Conservation (phyloP, 164 flowering plant genomes). For the Dillenia suffruticosa region DNA sequence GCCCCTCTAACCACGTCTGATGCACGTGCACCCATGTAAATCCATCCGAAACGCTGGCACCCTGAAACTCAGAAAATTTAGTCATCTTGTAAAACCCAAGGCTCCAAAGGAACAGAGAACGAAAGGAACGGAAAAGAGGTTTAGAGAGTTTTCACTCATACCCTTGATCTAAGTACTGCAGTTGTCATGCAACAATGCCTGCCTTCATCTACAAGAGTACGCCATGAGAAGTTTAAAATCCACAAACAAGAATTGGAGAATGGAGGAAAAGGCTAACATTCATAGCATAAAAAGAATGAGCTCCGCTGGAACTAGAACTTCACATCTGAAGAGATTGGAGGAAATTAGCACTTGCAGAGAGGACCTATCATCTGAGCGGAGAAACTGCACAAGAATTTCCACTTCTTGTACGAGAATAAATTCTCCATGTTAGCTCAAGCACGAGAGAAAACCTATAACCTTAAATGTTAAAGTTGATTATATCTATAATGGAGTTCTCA, state of each 20-base stretch:
- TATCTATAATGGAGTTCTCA: no score
- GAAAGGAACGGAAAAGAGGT: background rate
- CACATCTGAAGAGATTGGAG: background rate
- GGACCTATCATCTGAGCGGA: no score
- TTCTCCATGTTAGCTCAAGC: no score
- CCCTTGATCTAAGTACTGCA: slow-evolving; percentile 36
- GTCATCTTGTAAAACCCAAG: background rate
- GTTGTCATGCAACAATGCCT: slow-evolving; percentile 36
- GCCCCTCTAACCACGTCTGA: slow-evolving; percentile 51
- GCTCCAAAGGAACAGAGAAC: background rate
- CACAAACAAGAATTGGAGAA: background rate
- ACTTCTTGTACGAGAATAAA: no score
- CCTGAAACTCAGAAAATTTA: slow-evolving; percentile 11
- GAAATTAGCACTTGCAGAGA: background rate
- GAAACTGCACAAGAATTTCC: no score
- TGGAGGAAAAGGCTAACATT: background rate
- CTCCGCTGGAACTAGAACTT: background rate
- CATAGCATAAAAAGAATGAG: background rate
- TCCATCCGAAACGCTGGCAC: slow-evolving; percentile 16
- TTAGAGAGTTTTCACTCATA: slow-evolving; percentile 11
- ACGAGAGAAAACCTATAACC: no score
- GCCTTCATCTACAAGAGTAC: slow-evolving; percentile 38
- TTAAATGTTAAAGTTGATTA: no score
- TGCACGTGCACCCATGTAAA: slow-evolving; percentile 52
- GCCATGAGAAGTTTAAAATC: background rate